phyloP scores from a whole-genome alignment of 2,329 filamentous ascomycete species.

The Alternaria consortialis region DNA sequence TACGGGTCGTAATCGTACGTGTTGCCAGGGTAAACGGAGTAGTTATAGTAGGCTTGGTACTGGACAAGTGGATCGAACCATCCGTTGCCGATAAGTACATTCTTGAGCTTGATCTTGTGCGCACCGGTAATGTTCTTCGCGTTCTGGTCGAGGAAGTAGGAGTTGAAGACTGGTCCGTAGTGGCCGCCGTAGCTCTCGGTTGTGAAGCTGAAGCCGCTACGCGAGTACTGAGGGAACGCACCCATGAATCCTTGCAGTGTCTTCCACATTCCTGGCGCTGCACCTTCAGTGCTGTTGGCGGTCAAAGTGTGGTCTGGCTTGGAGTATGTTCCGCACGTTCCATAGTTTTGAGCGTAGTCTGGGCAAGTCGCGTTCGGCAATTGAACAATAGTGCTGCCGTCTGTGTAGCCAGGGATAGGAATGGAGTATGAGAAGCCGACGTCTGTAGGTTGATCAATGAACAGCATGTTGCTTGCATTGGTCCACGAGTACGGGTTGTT shows the following conservation, averaged over 20 bases:
- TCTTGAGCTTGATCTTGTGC: slow-evolving; percentile 59
- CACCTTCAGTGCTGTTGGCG: slow-evolving; percentile 61
- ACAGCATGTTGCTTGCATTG: slow-evolving; percentile 72
- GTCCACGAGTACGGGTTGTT: slow-evolving; percentile 72
- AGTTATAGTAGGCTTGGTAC: slow-evolving; percentile 67
- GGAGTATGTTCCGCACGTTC: slow-evolving; percentile 65
- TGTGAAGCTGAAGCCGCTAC: slow-evolving; percentile 63
- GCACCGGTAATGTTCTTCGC: slow-evolving; percentile 55
- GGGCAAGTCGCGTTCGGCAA: slow-evolving; percentile 60
- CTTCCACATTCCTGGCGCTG: slow-evolving; percentile 69
- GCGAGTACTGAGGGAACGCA: slow-evolving; percentile 60
- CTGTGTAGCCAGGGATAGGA: slow-evolving; percentile 54
- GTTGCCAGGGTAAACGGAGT: slow-evolving; percentile 64
- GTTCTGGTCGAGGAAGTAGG: slow-evolving; percentile 60
- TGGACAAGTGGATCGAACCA: slow-evolving; percentile 67
- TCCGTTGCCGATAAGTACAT: slow-evolving; percentile 66
- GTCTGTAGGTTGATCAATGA: slow-evolving; percentile 72
- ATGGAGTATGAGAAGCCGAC: slow-evolving; percentile 67
- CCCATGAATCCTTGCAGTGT: slow-evolving; percentile 71
- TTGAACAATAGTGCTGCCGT: slow-evolving; percentile 51
- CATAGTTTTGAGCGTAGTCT: slow-evolving; percentile 56
- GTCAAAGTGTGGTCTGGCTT: slow-evolving; percentile 61
- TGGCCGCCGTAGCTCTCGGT: slow-evolving; percentile 68
- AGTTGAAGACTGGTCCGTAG: slow-evolving; percentile 65
- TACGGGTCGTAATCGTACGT: slow-evolving; percentile 65